Evolutionary conservation across 202 grass and related monocot genomes (phyloP).

Genomic region (Alloteropsis angusta): DNA sequence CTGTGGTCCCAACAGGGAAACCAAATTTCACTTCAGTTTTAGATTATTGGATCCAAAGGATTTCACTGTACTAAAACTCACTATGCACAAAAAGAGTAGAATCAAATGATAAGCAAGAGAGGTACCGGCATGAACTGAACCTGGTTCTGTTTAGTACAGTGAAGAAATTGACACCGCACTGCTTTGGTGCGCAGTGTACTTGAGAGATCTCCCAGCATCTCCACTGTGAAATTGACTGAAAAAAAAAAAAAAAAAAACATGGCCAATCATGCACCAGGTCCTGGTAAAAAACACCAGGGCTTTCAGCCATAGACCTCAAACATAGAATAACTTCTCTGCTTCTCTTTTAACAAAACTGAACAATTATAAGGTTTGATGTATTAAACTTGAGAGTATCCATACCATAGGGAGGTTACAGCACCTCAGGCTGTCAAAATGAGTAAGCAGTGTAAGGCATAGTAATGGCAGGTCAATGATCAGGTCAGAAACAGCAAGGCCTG

Average conservation of each 20-base stretch:
- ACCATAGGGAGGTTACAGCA: not conserved
- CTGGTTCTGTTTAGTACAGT: not conserved
- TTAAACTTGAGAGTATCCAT: not conserved
- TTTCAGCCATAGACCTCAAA: not conserved
- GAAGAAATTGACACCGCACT: not conserved
- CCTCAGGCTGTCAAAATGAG: conserved; percentile 12
- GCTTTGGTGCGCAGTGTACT: not conserved
- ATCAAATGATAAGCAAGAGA: not conserved
- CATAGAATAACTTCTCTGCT: not conserved
- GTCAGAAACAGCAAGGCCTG: not conserved
- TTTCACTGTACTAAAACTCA: not conserved
- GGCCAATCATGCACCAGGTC: not conserved
- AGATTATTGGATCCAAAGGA: not conserved
- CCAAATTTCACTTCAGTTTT: too few relatives aligned
- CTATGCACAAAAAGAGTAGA: not conserved
- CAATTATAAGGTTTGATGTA: not conserved
- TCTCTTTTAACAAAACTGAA: not conserved
- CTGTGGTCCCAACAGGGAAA: not conserved
- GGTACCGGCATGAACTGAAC: not conserved
- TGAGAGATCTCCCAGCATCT: not conserved
- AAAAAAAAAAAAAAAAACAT: not conserved
- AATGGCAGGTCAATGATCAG: not conserved
- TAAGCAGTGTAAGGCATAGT: conserved; percentile 5
- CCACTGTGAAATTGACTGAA: not conserved
- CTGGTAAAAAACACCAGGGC: not conserved